Base-by-base conservation (phyloP, 2,329 filamentous ascomycete species). In the Onygenales sp. region DNA sequence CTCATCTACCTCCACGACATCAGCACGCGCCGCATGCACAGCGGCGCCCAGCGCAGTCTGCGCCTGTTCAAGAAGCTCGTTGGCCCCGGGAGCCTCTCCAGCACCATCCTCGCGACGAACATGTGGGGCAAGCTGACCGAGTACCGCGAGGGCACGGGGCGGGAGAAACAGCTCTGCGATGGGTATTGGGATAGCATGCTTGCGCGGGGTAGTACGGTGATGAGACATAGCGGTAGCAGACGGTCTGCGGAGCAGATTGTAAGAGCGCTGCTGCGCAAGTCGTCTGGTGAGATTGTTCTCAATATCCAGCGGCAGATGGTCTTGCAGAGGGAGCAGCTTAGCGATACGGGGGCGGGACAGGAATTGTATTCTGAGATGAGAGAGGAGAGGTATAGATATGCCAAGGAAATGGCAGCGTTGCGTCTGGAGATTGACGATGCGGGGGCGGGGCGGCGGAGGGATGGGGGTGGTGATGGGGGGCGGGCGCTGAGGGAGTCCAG, bases 1-100 rank as follows among this genome's bases (percentile, higher is more conserved):
- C 11, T 59, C 14, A 51, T 59, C 21, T 59, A 54, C 42, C 42
- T 58, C 10, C 57, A 59, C 37, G 45, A 50, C 5, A 59, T 60
- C 6, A 50, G 17, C 51, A 21, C 47, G 57, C 42, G n/a, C 2
- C 37, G 55, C 8, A 50, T 59, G 47, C 31, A 44, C 10, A 50
- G 53, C 14, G 53, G 51, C 8, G 53, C 58, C 11, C 10, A 54
- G n/a, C 48, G 34, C 11, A 59, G 39, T 33, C 36, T 57, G 6
- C 33, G 39, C 14, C 54, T 60, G 21, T 54, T 60, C 33, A 49
- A 52, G 42, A 49, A 39, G 27, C 44, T 60, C 33, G 53, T 51
- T 27, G 58, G 58, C 27, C 6, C 46, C 7, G 21, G 40, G 9
- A 13, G 7, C 10, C 45, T 44, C 13, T 21, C 33, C n/a, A 34